Evolutionary conservation across 305 asterid genomes (phyloP), one percentile per base, ranked within the genome.

Genomic region (Striga hermonthica): DNA sequence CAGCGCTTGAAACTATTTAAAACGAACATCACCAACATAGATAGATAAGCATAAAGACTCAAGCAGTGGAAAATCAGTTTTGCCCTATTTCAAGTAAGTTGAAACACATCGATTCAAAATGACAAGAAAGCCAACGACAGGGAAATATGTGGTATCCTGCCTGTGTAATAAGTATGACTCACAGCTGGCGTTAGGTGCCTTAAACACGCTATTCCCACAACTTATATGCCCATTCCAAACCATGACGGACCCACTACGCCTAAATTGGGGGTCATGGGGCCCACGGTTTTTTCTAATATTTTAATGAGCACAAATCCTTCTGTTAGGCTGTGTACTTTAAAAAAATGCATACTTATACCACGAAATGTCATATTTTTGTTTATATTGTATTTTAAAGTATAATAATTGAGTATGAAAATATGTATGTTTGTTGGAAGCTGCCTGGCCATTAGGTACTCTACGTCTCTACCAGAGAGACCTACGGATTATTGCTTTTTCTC

Each of bases 191-290:
- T 9, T 37, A 56, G 41, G 60, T 70, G 53, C 41, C 37, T 70
- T 41, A 45, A 69, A 69, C 36, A 47, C 74, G 31, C 44, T 4
- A 57, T 39, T 49, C 31, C 48, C 31, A 6, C 57, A 64, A 48
- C 36, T 48, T 35, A 36, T 35, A 48, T 4, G 52, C 5, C 11
- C 52, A 45, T 45, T 45, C 52, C 52, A 45, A 44, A 44, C 53
- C n/a, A 47, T 14, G 7, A 47, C 53, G 11, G 53, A 47, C 13
- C 5, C 53, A 49, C 7, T 6, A 12, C 9, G 13, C 56, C 56
- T 49, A 49, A 50, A 50, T 15, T 8, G 9, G 16, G 35, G 10
- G 35, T 14, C 36, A 11, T 52, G 57, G 55, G 31, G 9, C 9
- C 55, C 31, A 14, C 57, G n/a, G 15, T 35, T 16, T 52, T 52